A percentile compares a stretch with the other conserved stretches of the same genome.
These are phyloP conservation scores for Daldinia vernicosa DNA, from an alignment of 495 filamentous ascomycete genomes.

Conservation along the genomic window DNA sequence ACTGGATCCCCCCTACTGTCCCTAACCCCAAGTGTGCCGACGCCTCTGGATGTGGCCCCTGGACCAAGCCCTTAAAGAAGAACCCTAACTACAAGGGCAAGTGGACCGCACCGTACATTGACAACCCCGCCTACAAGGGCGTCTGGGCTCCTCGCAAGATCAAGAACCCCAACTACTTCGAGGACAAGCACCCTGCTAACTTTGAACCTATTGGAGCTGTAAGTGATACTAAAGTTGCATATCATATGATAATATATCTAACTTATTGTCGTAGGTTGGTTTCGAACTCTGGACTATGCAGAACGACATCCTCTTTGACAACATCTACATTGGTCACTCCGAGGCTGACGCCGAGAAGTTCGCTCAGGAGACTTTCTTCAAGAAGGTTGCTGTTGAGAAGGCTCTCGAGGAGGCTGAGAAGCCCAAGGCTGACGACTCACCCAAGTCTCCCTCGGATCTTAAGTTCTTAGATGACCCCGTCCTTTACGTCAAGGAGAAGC, in stretches of 20 bases:
- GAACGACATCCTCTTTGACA: conserved; percentile 98
- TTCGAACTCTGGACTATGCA: conserved; percentile 99
- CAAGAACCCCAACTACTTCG: conserved; percentile 93
- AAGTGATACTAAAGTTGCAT: conserved; percentile 53
- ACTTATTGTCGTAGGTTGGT: conserved; percentile 70
- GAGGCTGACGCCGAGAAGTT: conserved; percentile 90
- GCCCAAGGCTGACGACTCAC: conserved; percentile 77
- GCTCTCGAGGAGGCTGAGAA: conserved; percentile 81
- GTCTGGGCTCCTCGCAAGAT: conserved; percentile 95
- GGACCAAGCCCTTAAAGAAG: conserved; percentile 90
- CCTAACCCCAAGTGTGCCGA: conserved; percentile 97
- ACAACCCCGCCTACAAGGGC: conserved; percentile 99
- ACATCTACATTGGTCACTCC: conserved; percentile 99
- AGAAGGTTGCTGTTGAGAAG: conserved; percentile 88
- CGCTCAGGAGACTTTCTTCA: conserved; percentile 88
- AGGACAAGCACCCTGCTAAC: conserved; percentile 97
- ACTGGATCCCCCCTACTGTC: conserved; percentile 94
- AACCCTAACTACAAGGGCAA: conserved; percentile 99
- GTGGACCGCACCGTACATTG: conserved; percentile 92
- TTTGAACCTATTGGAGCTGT: conserved; percentile 98
- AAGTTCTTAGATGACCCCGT: conserved; percentile 95
- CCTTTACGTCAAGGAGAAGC: conserved; percentile 87
- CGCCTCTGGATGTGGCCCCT: conserved; percentile 91
- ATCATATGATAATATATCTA: conserved; percentile 13
- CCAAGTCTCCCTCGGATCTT: conserved; percentile 73